Conservation (phyloP, 169 alveolate species). For the Plasmodium vinckei region DNA sequence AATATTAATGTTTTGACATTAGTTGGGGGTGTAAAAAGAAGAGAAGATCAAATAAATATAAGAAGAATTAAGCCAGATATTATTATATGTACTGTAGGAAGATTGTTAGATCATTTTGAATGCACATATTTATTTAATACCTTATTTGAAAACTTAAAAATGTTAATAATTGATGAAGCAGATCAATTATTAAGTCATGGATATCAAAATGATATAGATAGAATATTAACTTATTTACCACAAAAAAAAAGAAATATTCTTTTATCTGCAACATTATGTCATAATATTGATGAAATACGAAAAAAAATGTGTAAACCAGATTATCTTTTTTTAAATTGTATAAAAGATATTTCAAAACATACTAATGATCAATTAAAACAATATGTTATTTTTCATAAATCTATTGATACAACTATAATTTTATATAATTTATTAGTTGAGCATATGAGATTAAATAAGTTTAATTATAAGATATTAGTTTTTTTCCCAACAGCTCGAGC, state of each 20-base stretch:
- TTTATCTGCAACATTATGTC: conserved; percentile 79
- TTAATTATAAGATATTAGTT: conserved; percentile 76
- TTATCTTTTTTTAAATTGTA: conserved; percentile 65
- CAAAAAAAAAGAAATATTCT: conserved; percentile 73
- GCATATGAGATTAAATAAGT: conserved; percentile 75
- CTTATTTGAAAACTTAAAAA: conserved; percentile 87
- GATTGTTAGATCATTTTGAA: conserved; percentile 94
- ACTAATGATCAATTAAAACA: conserved; percentile 77
- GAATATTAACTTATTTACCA: conserved; percentile 77
- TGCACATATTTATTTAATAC: conserved; percentile 94
- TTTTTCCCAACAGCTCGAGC: conserved; percentile 82
- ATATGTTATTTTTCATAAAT: conserved; percentile 76
- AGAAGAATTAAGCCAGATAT: conserved; percentile 93
- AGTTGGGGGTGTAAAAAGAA: conserved; percentile 94
- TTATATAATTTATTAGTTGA: conserved; percentile 75
- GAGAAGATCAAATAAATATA: conserved; percentile 92
- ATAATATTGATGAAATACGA: conserved; percentile 57
- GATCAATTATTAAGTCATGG: conserved; percentile 86
- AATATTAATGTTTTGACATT: conserved; percentile 93
- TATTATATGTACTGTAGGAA: conserved; percentile 96
- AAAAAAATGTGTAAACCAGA: conserved; percentile 68
- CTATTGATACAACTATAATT: conserved; percentile 77
- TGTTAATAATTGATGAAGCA: conserved; percentile 95
- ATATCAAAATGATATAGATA: conserved; percentile 62
- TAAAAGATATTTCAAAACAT: conserved; percentile 54